Conservation (phyloP, 1,284 basidiomycete species). For the Xerocomus minutiporus region DNA sequence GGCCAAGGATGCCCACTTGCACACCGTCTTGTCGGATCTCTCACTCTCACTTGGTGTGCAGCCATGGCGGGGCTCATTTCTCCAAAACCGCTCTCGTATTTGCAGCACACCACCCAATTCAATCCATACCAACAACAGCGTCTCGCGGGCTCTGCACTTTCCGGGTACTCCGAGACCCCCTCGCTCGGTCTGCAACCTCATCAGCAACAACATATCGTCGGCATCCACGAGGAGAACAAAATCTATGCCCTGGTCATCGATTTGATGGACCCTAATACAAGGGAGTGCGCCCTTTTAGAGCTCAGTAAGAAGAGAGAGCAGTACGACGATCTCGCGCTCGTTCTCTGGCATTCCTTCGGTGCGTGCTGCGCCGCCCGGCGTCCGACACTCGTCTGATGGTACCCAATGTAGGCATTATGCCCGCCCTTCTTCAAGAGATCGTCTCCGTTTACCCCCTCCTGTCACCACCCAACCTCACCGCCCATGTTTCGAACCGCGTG, state of each 20-base stretch:
- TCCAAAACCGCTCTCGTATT: slow-evolving; percentile 60
- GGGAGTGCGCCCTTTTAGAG: slow-evolving; percentile 88
- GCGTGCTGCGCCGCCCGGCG: slow-evolving; percentile 30
- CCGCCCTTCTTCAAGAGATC: slow-evolving; percentile 96
- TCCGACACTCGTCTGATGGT: slow-evolving; percentile 2
- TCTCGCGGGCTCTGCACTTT: slow-evolving; percentile 24
- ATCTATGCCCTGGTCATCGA: slow-evolving; percentile 82
- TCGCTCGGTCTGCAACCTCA: slow-evolving; percentile 48
- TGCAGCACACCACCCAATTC: slow-evolving; percentile 50
- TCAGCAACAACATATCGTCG: slow-evolving; percentile 35
- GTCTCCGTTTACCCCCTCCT: slow-evolving; percentile 97
- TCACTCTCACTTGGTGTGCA: slow-evolving; percentile 11
- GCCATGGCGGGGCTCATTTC: slow-evolving; percentile 57
- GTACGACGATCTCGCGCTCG: slow-evolving; percentile 96
- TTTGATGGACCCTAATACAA: slow-evolving; percentile 72
- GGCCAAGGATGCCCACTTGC: background rate
- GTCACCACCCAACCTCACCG: slow-evolving; percentile 93
- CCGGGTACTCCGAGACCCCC: slow-evolving; percentile 50
- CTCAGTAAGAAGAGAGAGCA: slow-evolving; percentile 99
- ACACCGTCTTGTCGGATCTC: slow-evolving; percentile 8
- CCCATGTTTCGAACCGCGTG: slow-evolving; percentile 98
- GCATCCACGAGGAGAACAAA: slow-evolving; percentile 68
- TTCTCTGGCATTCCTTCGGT: slow-evolving; percentile 99
- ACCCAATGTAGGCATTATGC: slow-evolving; percentile 81
- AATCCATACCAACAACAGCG: slow-evolving; percentile 47